Evolutionary conservation across 225 moss, liverwort and hornwort genomes (phyloP).

Genomic region (Asterella californica): DNA sequence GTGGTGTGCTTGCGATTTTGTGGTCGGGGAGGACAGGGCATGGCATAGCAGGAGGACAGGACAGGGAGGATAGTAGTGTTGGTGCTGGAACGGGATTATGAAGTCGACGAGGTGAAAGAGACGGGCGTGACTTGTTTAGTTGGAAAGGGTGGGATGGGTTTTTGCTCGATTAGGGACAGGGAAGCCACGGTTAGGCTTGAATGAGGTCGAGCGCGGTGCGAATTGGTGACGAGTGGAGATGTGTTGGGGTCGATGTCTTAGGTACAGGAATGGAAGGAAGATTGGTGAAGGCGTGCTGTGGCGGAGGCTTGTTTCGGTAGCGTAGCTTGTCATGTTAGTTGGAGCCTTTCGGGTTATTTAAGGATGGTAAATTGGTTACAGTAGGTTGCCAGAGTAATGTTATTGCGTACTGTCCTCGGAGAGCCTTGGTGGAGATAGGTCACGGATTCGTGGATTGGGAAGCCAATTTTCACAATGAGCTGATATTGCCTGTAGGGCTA

Average conservation of each 20-base stretch:
- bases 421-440: background rate
- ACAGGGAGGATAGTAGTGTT: background rate
- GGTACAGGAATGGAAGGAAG: background rate
- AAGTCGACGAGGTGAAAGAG: background rate
- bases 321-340: background rate
- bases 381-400: background rate
- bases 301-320: conserved; percentile 1
- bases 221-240: background rate
- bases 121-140: background rate
- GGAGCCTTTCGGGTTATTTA: background rate
- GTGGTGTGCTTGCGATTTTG: background rate
- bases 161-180: background rate
- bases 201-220: background rate
- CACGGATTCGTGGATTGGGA: background rate
- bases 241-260: background rate
- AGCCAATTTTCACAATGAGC: background rate
- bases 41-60: background rate
- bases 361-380: background rate
- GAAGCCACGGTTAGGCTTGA: background rate
- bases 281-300: background rate
- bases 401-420: too few species aligned
- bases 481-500: background rate
- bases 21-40: background rate
- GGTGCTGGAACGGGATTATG: background rate
- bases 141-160: background rate